Base-by-base conservation (phyloP, 169 alveolate species). In the Eimeria nieschulzi region DNA sequence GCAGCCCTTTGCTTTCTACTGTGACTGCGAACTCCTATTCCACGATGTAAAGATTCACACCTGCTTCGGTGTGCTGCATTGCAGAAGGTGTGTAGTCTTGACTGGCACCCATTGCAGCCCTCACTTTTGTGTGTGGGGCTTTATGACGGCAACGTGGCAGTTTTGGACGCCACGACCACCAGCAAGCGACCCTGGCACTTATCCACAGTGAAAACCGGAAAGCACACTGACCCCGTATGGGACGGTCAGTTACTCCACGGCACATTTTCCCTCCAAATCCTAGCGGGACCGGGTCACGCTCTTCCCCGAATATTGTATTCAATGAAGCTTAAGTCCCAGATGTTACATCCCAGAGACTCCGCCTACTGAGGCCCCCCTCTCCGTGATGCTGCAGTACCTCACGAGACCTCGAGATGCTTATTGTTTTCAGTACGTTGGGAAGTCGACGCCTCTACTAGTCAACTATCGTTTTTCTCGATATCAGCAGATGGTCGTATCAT, bases 131-230 rank as follows among this genome's bases (percentile, higher is more conserved):
- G 98, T 5, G 99, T 97, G 23, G 99, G 99, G 25, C 96, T 97
- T 76, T 97, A 98, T 93, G 99, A 98, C 93, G 99, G 99, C 66
- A 97, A 98, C 19, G 99, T 98, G 25, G 78, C 97, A 79, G 99
- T 98, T 61, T 97, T 95, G 79, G 99, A 98, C 94, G 97, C 97
- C 13, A 95, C 98, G 64, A 95, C 96, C 25, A 96, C 97, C 92
- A 96, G 96, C 83, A 96, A 96, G 91, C 94, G 95, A 83, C 98
- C 99, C 10, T 96, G 97, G 85, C 97, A 97, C 86, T 83, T 93
- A 72, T 95, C 97, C 51, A 97, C 98, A 51, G 98, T 97, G 13
- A 92, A 98, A 76, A 96, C 98, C 21, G 95, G 96, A 93, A 98
- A 98, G 91, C 99, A 98, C 95, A 97, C 98, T 61, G 99, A 98